Evolutionary conservation across 225 moss, liverwort and hornwort genomes (phyloP), one percentile per base, ranked within the genome.

Genomic region (Antitrichia curtipendula): DNA sequence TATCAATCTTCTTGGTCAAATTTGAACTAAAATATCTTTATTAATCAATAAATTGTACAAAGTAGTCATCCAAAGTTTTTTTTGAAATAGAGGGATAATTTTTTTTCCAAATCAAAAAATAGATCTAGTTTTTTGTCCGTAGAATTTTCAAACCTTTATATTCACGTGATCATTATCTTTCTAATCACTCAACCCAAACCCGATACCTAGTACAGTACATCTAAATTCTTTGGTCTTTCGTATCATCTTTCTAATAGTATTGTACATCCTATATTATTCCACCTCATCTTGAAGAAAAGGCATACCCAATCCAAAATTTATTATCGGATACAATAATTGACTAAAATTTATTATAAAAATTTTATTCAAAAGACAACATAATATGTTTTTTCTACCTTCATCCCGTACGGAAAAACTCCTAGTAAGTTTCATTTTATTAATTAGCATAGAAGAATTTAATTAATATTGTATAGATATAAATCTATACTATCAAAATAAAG

Each of bases 251-350:
- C 1, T 70, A 41, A 14, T 70, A 41, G 25, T 41, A 41, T 2
- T 5, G 1, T 41, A 16, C 8, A 40, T 41, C 3, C 3, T 5
- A 25, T 70, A 15, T 41, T 16, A 41, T 70, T 3, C 38, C 70
- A 40, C 14, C 0, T 23, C 4, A 68, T 1, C 1, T 8, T 8
- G 15, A 0, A 2, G 0, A 21, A 70, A 2, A 70, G 1, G 25
- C 25, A 15, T 24, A 41, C 1, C 15, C 5, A 41, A 40, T 24
- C 3, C 8, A 23, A 23, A 23, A 40, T 24, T 24, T 69, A 13
- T 40, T 69, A 40, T 69, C n/a, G 1, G 13, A 5, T 14, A 8
- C 14, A 40, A 8, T 69, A 40, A 1, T n/a, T n/a, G n/a, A n/a
- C n/a, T n/a, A 0, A 8, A 40, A 40, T 14, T 69, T n/a, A n/a